Conservation (phyloP, 768 basidiomycete species). For the Lactarius hatsudake region DNA sequence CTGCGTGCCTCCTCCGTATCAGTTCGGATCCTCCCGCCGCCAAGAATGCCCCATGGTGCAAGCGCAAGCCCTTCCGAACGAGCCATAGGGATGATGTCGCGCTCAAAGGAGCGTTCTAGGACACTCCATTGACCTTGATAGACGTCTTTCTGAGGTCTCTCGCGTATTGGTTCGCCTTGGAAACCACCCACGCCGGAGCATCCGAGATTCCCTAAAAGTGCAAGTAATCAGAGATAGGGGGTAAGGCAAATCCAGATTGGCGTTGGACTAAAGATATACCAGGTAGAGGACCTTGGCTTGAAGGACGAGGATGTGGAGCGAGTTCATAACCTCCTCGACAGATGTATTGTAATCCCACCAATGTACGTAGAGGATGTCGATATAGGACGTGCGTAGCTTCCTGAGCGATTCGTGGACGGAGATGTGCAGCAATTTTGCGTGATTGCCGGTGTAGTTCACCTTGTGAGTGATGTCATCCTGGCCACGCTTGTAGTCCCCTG, state of each 20-base stretch:
- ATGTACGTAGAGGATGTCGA: slow-evolving; percentile 57
- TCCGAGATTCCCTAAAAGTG: slow-evolving; percentile 27
- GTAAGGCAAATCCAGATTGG: not conserved
- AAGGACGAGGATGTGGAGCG: slow-evolving; percentile 41
- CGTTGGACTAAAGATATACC: slow-evolving; percentile 21
- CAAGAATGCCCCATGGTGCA: slow-evolving; percentile 44
- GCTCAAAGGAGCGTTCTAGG: slow-evolving; percentile 40
- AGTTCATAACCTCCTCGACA: slow-evolving; percentile 19
- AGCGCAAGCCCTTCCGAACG: slow-evolving; percentile 36
- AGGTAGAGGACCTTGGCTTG: slow-evolving; percentile 45
- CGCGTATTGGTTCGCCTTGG: slow-evolving; percentile 40
- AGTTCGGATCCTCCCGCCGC: slow-evolving; percentile 40
- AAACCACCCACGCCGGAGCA: slow-evolving; percentile 40
- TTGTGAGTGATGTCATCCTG: slow-evolving; percentile 30
- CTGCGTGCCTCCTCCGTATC: slow-evolving; percentile 39
- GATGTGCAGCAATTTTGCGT: slow-evolving; percentile 36
- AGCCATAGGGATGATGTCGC: slow-evolving; percentile 43
- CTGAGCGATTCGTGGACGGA: slow-evolving; percentile 39
- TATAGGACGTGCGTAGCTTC: slow-evolving; percentile 43
- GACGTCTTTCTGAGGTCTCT: slow-evolving; percentile 39
- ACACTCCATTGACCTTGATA: slow-evolving; percentile 41
- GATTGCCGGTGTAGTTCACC: slow-evolving; percentile 45
- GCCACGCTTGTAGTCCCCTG: slow-evolving; percentile 29
- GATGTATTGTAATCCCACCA: slow-evolving; percentile 49
- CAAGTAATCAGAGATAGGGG: not conserved